Evolutionary conservation across 805 yeast genomes (phyloP).

Genomic region (Starmerella riodocensis): DNA sequence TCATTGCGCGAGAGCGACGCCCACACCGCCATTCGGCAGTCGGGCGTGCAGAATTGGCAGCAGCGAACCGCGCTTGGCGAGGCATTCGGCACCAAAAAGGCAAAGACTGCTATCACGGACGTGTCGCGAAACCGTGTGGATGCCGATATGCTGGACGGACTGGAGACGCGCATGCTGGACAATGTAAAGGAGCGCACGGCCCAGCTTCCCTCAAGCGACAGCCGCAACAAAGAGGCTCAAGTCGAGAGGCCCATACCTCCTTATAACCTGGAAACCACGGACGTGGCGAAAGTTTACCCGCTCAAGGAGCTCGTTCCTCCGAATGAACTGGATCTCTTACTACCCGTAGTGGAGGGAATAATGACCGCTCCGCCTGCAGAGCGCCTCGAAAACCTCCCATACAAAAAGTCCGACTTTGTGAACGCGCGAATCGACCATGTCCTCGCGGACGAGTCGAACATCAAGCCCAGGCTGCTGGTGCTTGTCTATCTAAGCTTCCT

Average conservation of each 20-base stretch:
- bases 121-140: conserved; percentile 76
- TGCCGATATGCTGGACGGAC: conserved; percentile 59
- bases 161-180: conserved; percentile 72
- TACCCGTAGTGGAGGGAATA: conserved; percentile 40
- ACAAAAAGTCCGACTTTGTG: conserved; percentile 42
- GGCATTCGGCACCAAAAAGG: conserved; percentile 94
- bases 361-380: conserved; percentile 37
- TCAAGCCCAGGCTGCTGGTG: conserved; percentile 30
- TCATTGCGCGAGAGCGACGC: conserved; percentile 40
- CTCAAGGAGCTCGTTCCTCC: conserved; percentile 54
- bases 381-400: conserved; percentile 51
- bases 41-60: conserved; percentile 33
- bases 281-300: conserved; percentile 73
- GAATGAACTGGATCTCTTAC: conserved; percentile 48
- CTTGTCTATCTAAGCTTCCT: conserved; percentile 70
- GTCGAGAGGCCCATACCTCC: conserved; percentile 74
- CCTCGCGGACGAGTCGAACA: conserved; percentile 37
- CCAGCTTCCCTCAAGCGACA: conserved; percentile 57
- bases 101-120: conserved; percentile 77
- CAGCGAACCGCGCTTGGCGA: conserved; percentile 83
- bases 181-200: conserved; percentile 57
- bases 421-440: conserved; percentile 30
- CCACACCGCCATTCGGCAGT: conserved; percentile 55
- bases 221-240: conserved; percentile 43
- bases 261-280: conserved; percentile 64